These are phyloP conservation scores for Leishmania martiniquensis DNA, from an alignment of 208 protist species.

Conservation along the genomic window DNA sequence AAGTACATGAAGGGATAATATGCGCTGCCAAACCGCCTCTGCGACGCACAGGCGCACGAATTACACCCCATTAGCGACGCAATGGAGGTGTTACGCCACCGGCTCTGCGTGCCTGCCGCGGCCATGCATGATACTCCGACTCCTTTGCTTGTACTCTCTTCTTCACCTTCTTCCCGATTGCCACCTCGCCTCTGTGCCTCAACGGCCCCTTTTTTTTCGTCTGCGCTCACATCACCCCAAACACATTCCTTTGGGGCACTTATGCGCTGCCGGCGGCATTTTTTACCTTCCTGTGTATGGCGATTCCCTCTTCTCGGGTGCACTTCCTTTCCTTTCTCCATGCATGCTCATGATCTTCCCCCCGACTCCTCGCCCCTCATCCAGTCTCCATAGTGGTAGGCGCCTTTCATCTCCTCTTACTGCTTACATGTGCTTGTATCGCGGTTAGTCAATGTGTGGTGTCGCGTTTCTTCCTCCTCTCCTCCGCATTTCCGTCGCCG, in stretches of 20 bases:
- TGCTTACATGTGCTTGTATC: background rate
- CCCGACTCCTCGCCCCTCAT: background rate
- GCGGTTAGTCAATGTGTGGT: background rate
- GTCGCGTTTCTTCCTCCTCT: background rate
- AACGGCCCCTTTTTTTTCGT: background rate
- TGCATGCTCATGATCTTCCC: background rate
- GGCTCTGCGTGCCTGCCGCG: background rate
- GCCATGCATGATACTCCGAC: background rate
- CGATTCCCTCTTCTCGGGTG: background rate
- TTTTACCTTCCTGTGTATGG: background rate
- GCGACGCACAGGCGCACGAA: no score
- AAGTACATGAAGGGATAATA: background rate
- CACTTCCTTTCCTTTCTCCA: background rate
- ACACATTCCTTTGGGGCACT: background rate
- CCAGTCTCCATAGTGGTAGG: background rate
- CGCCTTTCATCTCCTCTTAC: slow-evolving; percentile 10
- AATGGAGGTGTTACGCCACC: background rate
- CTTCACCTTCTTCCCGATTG: background rate
- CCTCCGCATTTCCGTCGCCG: background rate
- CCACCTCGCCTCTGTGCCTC: background rate
- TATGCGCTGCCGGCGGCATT: background rate
- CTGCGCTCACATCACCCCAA: background rate
- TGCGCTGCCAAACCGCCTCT: background rate
- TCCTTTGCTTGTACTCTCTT: background rate
- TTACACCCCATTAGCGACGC: background rate